These are phyloP conservation scores for Arachis stenosperma DNA, from an alignment of 306 rosid species.

Conservation along the genomic window DNA sequence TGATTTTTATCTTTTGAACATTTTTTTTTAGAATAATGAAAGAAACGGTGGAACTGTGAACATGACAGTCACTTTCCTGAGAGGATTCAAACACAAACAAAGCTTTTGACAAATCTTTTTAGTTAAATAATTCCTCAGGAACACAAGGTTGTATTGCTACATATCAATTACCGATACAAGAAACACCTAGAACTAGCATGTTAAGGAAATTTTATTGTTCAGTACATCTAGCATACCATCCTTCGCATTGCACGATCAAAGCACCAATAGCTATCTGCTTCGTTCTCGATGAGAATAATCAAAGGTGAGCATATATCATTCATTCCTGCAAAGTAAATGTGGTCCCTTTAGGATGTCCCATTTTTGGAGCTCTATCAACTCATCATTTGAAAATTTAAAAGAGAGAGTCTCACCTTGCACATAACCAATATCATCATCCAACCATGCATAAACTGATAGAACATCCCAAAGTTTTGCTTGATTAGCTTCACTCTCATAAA, in stretches of 20 bases:
- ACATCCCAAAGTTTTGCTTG: constrained; percentile 93
- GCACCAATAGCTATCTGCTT: constrained; percentile 95
- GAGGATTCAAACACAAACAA: neutral
- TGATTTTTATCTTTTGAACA: too few species aligned
- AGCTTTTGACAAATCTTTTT: constrained; percentile 1
- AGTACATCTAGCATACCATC: constrained; percentile 61
- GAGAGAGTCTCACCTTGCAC: constrained; percentile 69
- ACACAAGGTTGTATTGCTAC: constrained; percentile 30
- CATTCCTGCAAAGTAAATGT: constrained; percentile 72
- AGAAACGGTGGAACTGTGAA: too few species aligned
- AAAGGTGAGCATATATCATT: constrained; percentile 95
- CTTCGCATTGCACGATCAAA: constrained; percentile 92
- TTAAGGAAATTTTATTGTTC: constrained; percentile 5
- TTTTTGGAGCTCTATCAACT: constrained; percentile 36
- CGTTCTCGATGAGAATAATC: constrained; percentile 77
- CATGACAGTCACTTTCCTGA: too few species aligned
- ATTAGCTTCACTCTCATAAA: constrained; percentile 79
- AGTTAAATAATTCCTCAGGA: neutral
- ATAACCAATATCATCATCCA: constrained; percentile 86
- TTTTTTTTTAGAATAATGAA: too few species aligned
- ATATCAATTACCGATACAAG: constrained; percentile 28
- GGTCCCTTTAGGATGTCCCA: constrained; percentile 32
- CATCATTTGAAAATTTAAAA: constrained; percentile 22
- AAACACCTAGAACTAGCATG: constrained; percentile 28
- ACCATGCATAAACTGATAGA: constrained; percentile 86